Evolutionary conservation across 225 moss, liverwort and hornwort genomes (phyloP).

Genomic region (Marchantia paleacea): DNA sequence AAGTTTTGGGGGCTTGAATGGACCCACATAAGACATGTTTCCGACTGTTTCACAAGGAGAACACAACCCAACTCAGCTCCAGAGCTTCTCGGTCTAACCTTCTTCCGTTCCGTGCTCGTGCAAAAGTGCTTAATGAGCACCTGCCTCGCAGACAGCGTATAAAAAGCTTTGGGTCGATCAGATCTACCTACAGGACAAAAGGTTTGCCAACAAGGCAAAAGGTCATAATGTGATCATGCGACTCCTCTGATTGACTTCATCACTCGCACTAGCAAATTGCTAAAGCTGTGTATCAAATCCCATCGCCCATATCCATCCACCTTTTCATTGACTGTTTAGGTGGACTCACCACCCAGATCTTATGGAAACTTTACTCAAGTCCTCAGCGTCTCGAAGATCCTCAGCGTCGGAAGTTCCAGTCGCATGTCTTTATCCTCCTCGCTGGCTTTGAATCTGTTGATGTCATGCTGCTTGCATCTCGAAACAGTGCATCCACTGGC

Average conservation of each 20-base stretch:
- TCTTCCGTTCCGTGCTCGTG: not conserved
- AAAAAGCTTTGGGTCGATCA: not conserved
- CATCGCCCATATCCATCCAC: not conserved
- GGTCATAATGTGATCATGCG: constrained; percentile 4
- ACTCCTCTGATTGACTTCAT: not conserved
- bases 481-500: constrained; percentile 10
- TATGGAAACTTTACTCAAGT: not conserved
- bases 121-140: not conserved
- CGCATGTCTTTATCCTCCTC: not conserved
- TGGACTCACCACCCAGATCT: constrained; percentile 6
- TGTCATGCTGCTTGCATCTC: not conserved
- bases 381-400: not conserved
- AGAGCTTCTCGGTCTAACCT: not conserved
- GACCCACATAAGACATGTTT: constrained; percentile 18
- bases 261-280: not conserved
- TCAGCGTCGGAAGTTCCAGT: not conserved
- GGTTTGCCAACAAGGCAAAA: not conserved
- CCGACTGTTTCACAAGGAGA: not conserved
- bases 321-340: too few species aligned
- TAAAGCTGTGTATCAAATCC: not conserved
- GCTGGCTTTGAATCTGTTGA: not conserved
- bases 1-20: too few species aligned
- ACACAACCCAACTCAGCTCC: not conserved
- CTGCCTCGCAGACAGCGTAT: not conserved
- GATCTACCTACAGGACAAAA: not conserved